Evolutionary conservation across 1,284 basidiomycete genomes (phyloP).

Genomic region (Melampsora americana): DNA sequence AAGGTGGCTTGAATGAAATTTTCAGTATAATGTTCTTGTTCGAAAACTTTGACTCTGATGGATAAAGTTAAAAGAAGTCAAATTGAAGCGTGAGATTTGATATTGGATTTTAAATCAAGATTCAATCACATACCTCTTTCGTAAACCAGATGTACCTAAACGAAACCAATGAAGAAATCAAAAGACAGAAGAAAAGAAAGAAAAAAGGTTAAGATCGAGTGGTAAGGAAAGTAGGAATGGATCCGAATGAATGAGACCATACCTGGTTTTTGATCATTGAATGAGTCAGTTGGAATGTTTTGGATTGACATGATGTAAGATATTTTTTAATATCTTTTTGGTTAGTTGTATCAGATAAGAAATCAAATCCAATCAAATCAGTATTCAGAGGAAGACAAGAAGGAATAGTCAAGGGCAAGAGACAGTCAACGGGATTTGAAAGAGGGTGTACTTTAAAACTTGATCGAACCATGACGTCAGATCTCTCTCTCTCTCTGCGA

Average conservation of each 20-base stretch:
- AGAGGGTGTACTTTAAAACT: too few relatives aligned
- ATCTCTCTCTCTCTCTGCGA: too few relatives aligned
- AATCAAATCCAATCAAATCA: too few relatives aligned
- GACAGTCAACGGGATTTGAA: too few relatives aligned
- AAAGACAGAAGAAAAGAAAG: conserved; percentile 6
- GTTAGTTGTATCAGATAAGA: too few relatives aligned
- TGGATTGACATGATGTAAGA: conserved; percentile 21
- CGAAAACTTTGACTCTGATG: conserved; percentile 53
- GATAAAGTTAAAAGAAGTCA: background rate
- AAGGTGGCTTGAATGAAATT: conserved; percentile 97
- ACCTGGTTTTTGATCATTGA: conserved; percentile 72
- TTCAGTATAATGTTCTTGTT: conserved; percentile 85
- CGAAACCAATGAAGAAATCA: too few relatives aligned
- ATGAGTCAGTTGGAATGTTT: conserved; percentile 64
- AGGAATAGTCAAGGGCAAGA: too few relatives aligned
- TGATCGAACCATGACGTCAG: too few relatives aligned
- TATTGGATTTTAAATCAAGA: background rate
- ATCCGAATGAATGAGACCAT: background rate
- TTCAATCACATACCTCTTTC: conserved; percentile 66
- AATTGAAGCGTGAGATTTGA: background rate
- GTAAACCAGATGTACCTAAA: conserved; percentile 87
- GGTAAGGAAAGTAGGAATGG: background rate
- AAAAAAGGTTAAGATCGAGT: background rate
- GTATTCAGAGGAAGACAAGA: too few relatives aligned
- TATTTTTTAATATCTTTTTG: too few relatives aligned